A percentile compares a stretch with the other conserved stretches of the same genome.
phyloP scores from a whole-genome alignment of 2,329 filamentous ascomycete species.

The Fusarium sp. region DNA sequence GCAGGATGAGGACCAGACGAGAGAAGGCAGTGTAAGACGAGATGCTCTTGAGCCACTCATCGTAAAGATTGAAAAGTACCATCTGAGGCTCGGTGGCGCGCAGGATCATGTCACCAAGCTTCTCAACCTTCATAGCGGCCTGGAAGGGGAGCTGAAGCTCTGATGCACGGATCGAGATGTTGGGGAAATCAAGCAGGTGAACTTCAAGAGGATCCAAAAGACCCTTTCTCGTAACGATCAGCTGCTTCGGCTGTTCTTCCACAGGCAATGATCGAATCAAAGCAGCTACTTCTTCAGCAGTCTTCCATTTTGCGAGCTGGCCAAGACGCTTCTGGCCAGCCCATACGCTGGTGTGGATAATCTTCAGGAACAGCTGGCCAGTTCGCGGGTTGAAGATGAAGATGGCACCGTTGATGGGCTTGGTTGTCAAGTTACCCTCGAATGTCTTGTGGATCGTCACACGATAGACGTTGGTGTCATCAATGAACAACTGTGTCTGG shows the following conservation, averaged over 20 bases:
- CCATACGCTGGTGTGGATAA: constrained; percentile 99
- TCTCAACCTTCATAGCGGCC: constrained; percentile 99
- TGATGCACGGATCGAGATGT: constrained; percentile 97
- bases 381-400: constrained; percentile 99
- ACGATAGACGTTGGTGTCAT: constrained; percentile 99
- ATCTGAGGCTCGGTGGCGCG: constrained; percentile 99
- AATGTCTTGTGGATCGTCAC: constrained; percentile 99
- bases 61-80: constrained; percentile 98
- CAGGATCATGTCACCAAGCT: constrained; percentile 98
- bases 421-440: constrained; percentile 97
- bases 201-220: constrained; percentile 96
- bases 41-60: constrained; percentile 98
- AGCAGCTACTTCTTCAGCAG: constrained; percentile 98
- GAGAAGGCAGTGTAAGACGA: constrained; percentile 99
- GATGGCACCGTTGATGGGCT: constrained; percentile 99
- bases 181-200: constrained; percentile 96
- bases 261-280: constrained; percentile 94
- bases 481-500: constrained; percentile 98
- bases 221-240: constrained; percentile 98
- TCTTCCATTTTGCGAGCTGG: constrained; percentile 99
- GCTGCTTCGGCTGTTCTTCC: constrained; percentile 98
- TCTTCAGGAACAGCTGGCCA: constrained; percentile 97
- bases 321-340: constrained; percentile 98
- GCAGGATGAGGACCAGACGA: constrained; percentile 89
- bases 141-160: constrained; percentile 98